A percentile compares a stretch with the other conserved stretches of the same genome.
Evolutionary conservation across 2,329 filamentous ascomycete genomes (phyloP).

Genomic region (Fusarium duplospermum): DNA sequence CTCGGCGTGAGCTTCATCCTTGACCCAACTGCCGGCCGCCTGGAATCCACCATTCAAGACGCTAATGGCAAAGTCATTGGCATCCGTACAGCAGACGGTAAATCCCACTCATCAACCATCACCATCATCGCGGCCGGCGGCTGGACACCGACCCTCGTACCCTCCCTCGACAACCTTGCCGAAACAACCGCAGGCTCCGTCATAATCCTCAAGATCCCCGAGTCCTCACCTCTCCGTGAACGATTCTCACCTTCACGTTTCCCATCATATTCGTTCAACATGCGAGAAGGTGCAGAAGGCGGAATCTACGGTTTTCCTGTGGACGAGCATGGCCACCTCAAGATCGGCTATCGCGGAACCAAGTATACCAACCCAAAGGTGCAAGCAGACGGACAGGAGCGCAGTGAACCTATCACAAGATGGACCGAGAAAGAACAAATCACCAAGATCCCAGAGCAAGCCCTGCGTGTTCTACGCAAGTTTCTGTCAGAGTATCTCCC

Average conservation of each 20-base stretch:
- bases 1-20: conserved; percentile 57
- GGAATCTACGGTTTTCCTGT: conserved; percentile 62
- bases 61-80: conserved; percentile 46
- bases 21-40: conserved; percentile 43
- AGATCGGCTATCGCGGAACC: conserved; percentile 62
- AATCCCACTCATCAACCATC: conserved; percentile 46
- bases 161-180: conserved; percentile 33
- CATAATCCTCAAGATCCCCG: conserved; percentile 29
- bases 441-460: conserved; percentile 44
- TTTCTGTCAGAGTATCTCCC: conserved; percentile 57
- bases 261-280: conserved; percentile 24
- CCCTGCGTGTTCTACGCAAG: conserved; percentile 40
- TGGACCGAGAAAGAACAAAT: conserved; percentile 46
- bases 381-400: conserved; percentile 50
- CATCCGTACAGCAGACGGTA: conserved; percentile 52
- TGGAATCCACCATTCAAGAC: conserved; percentile 43
- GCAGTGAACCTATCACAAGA: conserved; percentile 55
- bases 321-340: conserved; percentile 56
- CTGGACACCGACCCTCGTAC: conserved; percentile 34
- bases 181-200: conserved; percentile 39
- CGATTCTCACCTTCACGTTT: conserved; percentile 29
- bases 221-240: conserved; percentile 11
- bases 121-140: conserved; percentile 53
- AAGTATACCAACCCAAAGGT: conserved; percentile 60
- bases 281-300: conserved; percentile 44